Evolutionary conservation across 2,329 filamentous ascomycete species (phyloP).

Genomic region (Hypoxylon sp.): DNA sequence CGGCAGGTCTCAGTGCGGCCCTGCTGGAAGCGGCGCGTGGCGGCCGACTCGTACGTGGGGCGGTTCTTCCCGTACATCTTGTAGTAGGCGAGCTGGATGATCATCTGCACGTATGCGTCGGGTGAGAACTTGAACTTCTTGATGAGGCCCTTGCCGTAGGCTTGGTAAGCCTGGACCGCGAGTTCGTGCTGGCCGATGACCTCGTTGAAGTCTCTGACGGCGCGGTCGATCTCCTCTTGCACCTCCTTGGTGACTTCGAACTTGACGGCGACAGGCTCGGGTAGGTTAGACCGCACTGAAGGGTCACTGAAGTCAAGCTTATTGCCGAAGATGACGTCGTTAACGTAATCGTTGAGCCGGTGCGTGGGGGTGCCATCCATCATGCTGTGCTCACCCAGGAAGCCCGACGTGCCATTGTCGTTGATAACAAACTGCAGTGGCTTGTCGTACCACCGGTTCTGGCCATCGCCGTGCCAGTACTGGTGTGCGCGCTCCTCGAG

Average conservation of each 20-base stretch:
- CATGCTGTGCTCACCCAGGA: slow-evolving; percentile 99
- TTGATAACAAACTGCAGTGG: slow-evolving; percentile 98
- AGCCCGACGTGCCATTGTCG: slow-evolving; percentile 96
- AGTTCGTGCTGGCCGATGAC: slow-evolving; percentile 92
- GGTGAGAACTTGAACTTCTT: slow-evolving; percentile 99
- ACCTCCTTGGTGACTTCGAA: slow-evolving; percentile 85
- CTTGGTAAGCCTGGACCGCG: slow-evolving; percentile 94
- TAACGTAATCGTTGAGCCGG: slow-evolving; percentile 94
- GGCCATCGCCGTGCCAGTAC: slow-evolving; percentile 98
- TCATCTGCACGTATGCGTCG: slow-evolving; percentile 97
- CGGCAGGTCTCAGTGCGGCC: slow-evolving; percentile 98
- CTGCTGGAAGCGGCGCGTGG: slow-evolving; percentile 94
- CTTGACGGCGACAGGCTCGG: slow-evolving; percentile 82
- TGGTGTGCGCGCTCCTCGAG: slow-evolving; percentile 94
- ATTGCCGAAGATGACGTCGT: slow-evolving; percentile 92
- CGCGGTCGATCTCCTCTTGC: slow-evolving; percentile 82
- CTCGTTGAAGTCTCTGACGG: slow-evolving; percentile 81
- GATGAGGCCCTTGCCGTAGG: slow-evolving; percentile 97
- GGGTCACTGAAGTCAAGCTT: slow-evolving; percentile 91
- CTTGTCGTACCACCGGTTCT: slow-evolving; percentile 98
- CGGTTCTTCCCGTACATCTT: slow-evolving; percentile 99
- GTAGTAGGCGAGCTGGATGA: slow-evolving; percentile 97
- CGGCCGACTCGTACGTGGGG: slow-evolving; percentile 96
- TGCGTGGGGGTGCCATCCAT: slow-evolving; percentile 99
- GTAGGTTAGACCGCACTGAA: slow-evolving; percentile 82